Evolutionary conservation across 768 basidiomycete species (phyloP).

Genomic region (Ramaria sp.): DNA sequence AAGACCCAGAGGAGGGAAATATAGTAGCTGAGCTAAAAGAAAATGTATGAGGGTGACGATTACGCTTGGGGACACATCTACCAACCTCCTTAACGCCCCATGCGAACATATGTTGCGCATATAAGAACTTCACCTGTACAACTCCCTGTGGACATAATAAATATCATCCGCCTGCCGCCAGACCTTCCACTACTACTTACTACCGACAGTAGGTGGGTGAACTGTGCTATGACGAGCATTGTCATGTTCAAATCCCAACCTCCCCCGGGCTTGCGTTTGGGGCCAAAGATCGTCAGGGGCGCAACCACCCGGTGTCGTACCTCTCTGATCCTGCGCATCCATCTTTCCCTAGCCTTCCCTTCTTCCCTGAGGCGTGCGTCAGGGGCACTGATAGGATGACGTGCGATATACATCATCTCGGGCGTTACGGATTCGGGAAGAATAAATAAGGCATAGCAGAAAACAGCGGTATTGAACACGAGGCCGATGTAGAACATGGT

Average conservation of each 20-base stretch:
- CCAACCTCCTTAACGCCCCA: slow-evolving; percentile 54
- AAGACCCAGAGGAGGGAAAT: slow-evolving; percentile 33
- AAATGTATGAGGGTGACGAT: background rate
- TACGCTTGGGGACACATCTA: slow-evolving; percentile 2
- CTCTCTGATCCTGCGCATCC: background rate
- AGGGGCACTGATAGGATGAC: background rate
- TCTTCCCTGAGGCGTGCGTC: background rate
- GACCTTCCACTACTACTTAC: slow-evolving; percentile 30
- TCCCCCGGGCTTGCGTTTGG: slow-evolving; percentile 26
- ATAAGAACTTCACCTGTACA: slow-evolving; percentile 68
- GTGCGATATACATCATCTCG: slow-evolving; percentile 4
- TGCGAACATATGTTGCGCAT: slow-evolving; percentile 59
- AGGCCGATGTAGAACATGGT: slow-evolving; percentile 26
- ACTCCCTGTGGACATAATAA: slow-evolving; percentile 37
- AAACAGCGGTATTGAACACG: slow-evolving; percentile 15
- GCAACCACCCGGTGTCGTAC: slow-evolving; percentile 24
- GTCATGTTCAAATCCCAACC: slow-evolving; percentile 67
- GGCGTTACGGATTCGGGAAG: slow-evolving; percentile 27
- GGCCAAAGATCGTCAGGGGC: slow-evolving; percentile 63
- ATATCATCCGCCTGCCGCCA: background rate
- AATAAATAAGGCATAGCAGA: slow-evolving; percentile 21
- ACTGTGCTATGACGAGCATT: slow-evolving; percentile 51
- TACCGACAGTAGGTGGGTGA: slow-evolving; percentile 53
- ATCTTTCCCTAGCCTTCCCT: background rate
- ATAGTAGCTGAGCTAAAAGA: slow-evolving; percentile 12